Conservation (phyloP, 2,329 filamentous ascomycete genomes). For the Xylariaceae sp. region DNA sequence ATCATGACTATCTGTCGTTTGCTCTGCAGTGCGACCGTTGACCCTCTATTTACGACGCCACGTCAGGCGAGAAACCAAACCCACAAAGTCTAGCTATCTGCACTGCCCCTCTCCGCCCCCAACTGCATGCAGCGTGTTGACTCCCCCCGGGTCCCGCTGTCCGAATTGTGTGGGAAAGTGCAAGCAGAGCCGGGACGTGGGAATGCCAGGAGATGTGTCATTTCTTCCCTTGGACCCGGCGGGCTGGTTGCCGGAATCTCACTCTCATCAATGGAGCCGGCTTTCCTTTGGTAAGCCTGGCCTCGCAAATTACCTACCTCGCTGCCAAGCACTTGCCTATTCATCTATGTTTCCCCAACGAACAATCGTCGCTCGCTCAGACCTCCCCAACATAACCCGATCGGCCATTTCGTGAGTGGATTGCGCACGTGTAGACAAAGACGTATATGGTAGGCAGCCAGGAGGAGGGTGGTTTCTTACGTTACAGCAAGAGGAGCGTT, state of each 20-base stretch:
- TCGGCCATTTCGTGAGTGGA: background rate
- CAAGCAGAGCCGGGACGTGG: background rate
- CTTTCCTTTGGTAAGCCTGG: background rate
- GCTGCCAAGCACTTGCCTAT: background rate
- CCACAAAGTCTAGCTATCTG: background rate
- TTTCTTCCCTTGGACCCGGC: background rate
- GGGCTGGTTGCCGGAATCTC: background rate
- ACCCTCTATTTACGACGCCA: background rate
- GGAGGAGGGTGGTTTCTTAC: background rate
- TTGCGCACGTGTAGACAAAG: background rate
- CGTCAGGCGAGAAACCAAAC: background rate
- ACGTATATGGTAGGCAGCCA: background rate
- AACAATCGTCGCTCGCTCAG: background rate
- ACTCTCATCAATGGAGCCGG: background rate
- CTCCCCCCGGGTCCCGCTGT: too few species aligned
- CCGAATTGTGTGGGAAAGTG: background rate
- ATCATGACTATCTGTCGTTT: background rate
- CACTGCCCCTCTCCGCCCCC: too few species aligned
- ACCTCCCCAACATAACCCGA: background rate
- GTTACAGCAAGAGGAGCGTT: background rate
- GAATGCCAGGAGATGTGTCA: background rate
- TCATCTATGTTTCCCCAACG: background rate
- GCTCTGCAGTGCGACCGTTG: slow-evolving; percentile 1
- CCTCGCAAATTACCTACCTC: background rate
- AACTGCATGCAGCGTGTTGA: background rate